Base-by-base conservation (phyloP, 345 rosid genomes). In the Pseudoturritis turrita region DNA sequence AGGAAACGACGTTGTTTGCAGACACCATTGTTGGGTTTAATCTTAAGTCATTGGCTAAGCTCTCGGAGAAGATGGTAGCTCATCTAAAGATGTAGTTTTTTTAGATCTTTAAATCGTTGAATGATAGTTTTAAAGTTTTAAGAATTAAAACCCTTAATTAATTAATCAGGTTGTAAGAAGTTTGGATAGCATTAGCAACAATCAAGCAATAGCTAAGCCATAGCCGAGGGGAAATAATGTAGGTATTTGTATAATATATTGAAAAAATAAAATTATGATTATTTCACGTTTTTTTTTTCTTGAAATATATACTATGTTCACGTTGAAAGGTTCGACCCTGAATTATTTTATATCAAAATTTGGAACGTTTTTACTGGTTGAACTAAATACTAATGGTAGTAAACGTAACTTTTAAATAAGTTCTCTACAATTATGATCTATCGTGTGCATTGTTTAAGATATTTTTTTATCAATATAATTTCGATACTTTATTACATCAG, bases 1-100 rank as follows among this genome's bases (percentile, higher is more conserved):
- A 92, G 50, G 96, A 92, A 13, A 88, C 92, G 0, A 70, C 71
- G 39, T 76, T 40, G 50, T 87, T 91, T 64, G 86, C 71, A 8
- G 85, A 88, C 59, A 85, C 82, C 3, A 85, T 89, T 19, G 79
- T 89, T 37, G 70, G 80, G 43, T 85, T 86, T 74, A 86, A 89
- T 65, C 86, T 89, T 44, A 81, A 81, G 58, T 84, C 89, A 11
- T 76, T 89, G 45, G 89, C 96, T 74, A 77, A 29, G 65, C 77
- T 81, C 6, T 78, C 85, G 3, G 85, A 82, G 78, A 78, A 75
- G 28, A 83, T 81, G 89, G 77, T 28, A 55, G 23, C 7, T 21
- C 47, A 54, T 19, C 33, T 36, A 21, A 33, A 52, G 45, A 22
- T 36, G 57, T 69, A 57, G 11, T 17, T 18, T 22, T 35, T 43